Base-by-base conservation (phyloP, 305 asterid genomes). In the Fraxinus latifolia region DNA sequence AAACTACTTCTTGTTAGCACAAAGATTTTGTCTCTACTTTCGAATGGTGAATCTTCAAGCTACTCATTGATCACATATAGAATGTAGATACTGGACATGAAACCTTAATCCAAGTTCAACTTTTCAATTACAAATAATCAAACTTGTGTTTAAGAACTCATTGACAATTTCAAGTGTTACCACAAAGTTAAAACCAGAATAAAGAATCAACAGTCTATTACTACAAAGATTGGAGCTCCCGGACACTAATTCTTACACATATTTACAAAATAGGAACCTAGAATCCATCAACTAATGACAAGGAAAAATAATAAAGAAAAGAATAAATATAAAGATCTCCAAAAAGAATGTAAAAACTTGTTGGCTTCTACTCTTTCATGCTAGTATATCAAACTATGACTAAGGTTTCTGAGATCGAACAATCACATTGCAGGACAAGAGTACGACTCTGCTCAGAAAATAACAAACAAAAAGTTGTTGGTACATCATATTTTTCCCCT, bases 131-230 rank as follows among this genome's bases (percentile, higher is more conserved):
- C 6, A 27, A 7, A 68, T 68, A n/a, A 68, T 27, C 39, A 68
- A 29, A 27, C 60, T 47, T 0, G 60, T 47, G 60, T 47, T 67
- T 11, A 67, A 8, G 34, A 23, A 67, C 32, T 67, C 3, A 8
- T 11, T 23, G 15, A 60, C 70, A 60, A 60, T 60, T 60, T 6
- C 29, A 60, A 21, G n/a, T 67, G 7, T 17, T 27, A 29, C 33
- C 75, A 68, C 75, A 65, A 68, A 27, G 21, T 68, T 31, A 68
- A 68, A 68, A 68, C 75, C 23, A 68, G 33, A 68, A 68, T 68
- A 68, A 68, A 29, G 75, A 68, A 68, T 29, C 42, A 68, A 68
- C 9, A 33, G 74, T 15, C 75, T 68, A 68, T 68, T 14, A 12
- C 74, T 29, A 5, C 39, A 27, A 29, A 29, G 37, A 31, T 9